phyloP scores from a whole-genome alignment of 306 rosid species.

The Benincasa hispida region DNA sequence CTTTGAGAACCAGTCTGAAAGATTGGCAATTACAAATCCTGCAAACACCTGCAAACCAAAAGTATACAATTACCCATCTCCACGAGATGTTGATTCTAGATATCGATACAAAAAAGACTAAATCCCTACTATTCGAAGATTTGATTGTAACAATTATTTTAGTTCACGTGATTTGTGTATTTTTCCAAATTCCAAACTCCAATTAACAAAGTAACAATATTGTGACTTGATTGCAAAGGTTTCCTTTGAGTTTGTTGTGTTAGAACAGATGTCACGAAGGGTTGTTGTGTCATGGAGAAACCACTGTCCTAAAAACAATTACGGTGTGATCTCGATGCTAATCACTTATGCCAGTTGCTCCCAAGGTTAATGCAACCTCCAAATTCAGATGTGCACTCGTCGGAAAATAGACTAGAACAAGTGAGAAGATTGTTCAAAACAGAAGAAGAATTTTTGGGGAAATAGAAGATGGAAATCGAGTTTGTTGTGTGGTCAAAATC shows the following conservation, averaged over 20 bases:
- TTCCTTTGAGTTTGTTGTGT: not conserved
- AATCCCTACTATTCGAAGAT: not conserved
- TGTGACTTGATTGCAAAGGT: not conserved
- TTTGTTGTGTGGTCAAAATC: too few species aligned
- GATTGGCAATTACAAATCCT: conserved; percentile 89
- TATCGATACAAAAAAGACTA: not conserved
- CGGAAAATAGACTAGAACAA: too few species aligned
- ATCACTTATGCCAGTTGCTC: too few species aligned
- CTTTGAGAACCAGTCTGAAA: conserved; percentile 56
- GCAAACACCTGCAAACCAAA: conserved; percentile 68
- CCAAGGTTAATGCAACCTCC: too few species aligned
- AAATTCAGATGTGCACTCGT: too few species aligned
- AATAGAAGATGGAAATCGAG: too few species aligned
- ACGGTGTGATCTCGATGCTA: too few species aligned
- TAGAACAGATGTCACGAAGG: too few species aligned
- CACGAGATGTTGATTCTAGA: not conserved
- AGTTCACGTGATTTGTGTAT: not conserved
- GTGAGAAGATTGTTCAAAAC: too few species aligned
- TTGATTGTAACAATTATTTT: not conserved
- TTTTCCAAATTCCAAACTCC: not conserved
- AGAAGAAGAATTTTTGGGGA: too few species aligned
- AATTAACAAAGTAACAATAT: not conserved
- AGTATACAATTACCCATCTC: not conserved
- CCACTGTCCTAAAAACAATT: too few species aligned
- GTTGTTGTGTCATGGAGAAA: too few species aligned